Conservation (phyloP, 345 rosid species). For the Atalantia buxifolia region DNA sequence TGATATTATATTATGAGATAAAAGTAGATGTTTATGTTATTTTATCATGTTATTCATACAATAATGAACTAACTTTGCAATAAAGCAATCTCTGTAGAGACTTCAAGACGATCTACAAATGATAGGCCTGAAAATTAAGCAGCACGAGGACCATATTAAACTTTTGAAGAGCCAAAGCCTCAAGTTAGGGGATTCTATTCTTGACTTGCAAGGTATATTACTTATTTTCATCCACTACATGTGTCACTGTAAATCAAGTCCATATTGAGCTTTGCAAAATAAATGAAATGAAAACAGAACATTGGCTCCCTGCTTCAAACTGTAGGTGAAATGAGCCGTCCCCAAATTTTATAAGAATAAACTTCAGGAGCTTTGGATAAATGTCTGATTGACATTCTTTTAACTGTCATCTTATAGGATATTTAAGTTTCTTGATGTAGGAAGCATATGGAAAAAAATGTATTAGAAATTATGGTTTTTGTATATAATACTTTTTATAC, state of each 20-base stretch:
- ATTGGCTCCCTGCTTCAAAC: background rate
- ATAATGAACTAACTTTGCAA: constrained; percentile 5
- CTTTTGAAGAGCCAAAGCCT: constrained; percentile 45
- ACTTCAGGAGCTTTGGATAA: background rate
- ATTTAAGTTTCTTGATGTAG: background rate
- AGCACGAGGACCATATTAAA: constrained; percentile 55
- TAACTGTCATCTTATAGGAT: background rate
- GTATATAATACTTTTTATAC: no score
- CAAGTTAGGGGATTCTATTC: constrained; percentile 58
- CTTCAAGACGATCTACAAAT: constrained; percentile 65
- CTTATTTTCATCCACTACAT: background rate
- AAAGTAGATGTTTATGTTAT: background rate
- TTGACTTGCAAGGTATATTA: constrained; percentile 59
- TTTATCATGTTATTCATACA: background rate
- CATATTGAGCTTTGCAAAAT: background rate
- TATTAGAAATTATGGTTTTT: no score
- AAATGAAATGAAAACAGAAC: background rate
- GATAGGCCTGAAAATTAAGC: constrained; percentile 63
- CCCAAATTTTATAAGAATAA: background rate
- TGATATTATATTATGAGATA: background rate
- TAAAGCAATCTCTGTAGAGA: constrained; percentile 34
- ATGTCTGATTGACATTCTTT: background rate
- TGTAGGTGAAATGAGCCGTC: background rate
- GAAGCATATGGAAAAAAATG: no score
- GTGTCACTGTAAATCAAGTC: background rate